Base-by-base conservation (phyloP, 257 asterid species). In the Solanum chaucha region DNA sequence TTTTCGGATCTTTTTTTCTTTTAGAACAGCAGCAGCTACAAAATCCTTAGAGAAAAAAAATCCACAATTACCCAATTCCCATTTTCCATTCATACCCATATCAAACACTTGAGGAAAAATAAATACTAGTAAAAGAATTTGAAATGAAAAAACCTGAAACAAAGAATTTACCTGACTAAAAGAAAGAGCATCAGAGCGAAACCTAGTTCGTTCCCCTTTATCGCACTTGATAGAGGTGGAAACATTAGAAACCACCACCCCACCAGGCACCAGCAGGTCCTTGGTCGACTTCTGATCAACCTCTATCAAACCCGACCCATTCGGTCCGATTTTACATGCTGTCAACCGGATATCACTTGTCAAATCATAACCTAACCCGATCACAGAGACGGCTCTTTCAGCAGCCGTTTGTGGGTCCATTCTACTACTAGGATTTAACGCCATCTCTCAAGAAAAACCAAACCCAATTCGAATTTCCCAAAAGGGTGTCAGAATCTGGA, bases 131-230 rank as follows among this genome's bases (percentile, higher is more conserved):
- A 32, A 85, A 68, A 61, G 34, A 30, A 74, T 67, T 20, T 44
- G 10, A 41, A 2, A 34, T 10, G 5, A 51, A 61, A 55, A 14
- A 61, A 41, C 2, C 10, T 28, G 26, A 30, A 17, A 58, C 13
- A 36, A 55, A 6, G 36, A 59, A 34, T 34, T 55, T 17, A 97
- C 99, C 98, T 93, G 98, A 87, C 83, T 93, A 90, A 97, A 97
- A 64, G 98, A 72, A 82, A 97, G 93, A 55, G 93, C 92, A 81
- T 97, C 99, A 87, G 99, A 94, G 90, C 95, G 93, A 88, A 97
- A 97, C 92, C 99, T 90, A 55, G 94, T 97, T 73, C 98, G 93
- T 92, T 97, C 99, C 78, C 99, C 99, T 92, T 97, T 97, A 86
- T 94, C 99, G 85, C 99, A 97, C 95, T 94, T 97, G 88, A 97